Conservation (phyloP, 2,329 filamentous ascomycete species). For the Colletotrichum sp. region DNA sequence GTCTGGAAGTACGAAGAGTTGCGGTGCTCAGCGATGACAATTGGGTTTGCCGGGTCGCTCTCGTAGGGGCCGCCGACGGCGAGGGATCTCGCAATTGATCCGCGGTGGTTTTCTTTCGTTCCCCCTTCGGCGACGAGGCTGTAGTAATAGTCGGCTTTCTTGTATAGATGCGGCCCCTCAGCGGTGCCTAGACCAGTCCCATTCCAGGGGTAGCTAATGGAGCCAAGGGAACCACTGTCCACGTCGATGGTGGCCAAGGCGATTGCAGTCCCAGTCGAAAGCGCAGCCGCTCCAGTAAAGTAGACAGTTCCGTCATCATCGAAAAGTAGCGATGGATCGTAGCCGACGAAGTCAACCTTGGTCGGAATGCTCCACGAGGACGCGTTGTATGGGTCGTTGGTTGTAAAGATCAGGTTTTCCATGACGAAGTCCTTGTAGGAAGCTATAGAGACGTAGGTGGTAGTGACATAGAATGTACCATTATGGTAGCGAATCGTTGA, state of each 20-base stretch:
- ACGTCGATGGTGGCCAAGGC: slow-evolving; percentile 24
- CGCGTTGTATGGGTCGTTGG: slow-evolving; percentile 20
- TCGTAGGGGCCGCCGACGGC: slow-evolving; percentile 67
- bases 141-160: slow-evolving; percentile 48
- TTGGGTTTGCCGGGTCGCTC: slow-evolving; percentile 58
- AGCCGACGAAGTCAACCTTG: slow-evolving; percentile 21
- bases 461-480: slow-evolving; percentile 22
- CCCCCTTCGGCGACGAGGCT: slow-evolving; percentile 53
- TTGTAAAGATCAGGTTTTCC: slow-evolving; percentile 24
- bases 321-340: slow-evolving; percentile 60
- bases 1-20: slow-evolving; percentile 51
- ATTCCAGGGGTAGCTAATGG: slow-evolving; percentile 37
- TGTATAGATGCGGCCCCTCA: slow-evolving; percentile 54
- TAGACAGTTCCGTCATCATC: slow-evolving; percentile 60
- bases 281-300: slow-evolving; percentile 28
- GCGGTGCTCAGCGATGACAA: slow-evolving; percentile 56
- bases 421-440: slow-evolving; percentile 19
- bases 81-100: slow-evolving; percentile 58
- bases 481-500: slow-evolving; percentile 26
- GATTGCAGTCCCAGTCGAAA: neutral
- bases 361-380: slow-evolving; percentile 25
- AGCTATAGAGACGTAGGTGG: neutral
- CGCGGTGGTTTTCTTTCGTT: slow-evolving; percentile 52
- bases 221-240: slow-evolving; percentile 22
- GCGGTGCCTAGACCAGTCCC: slow-evolving; percentile 46